These are phyloP conservation scores for Fragaria ananassa DNA, from an alignment of 306 rosid genomes.

Conservation along the genomic window DNA sequence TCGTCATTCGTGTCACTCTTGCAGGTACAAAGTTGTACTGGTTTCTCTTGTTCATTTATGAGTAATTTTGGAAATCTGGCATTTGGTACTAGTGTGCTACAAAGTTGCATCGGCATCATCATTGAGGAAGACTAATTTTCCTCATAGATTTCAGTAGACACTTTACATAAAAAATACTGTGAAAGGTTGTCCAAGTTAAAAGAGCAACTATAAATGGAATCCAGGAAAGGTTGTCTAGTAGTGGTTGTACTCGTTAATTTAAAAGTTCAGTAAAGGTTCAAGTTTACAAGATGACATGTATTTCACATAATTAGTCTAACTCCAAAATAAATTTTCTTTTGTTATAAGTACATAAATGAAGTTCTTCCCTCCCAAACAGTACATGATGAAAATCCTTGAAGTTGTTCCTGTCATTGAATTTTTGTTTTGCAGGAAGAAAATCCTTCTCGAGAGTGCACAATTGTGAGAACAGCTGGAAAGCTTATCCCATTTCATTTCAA, in stretches of 20 bases:
- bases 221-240: not conserved
- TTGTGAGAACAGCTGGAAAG: slow-evolving; percentile 93
- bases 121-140: slow-evolving; percentile 1
- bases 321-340: not conserved
- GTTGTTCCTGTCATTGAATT: slow-evolving; percentile 1
- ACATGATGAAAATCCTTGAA: slow-evolving; percentile 9
- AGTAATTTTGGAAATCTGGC: not conserved
- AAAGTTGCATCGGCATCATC: not conserved
- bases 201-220: not conserved
- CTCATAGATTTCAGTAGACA: not conserved
- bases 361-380: not conserved
- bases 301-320: not conserved
- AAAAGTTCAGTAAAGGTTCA: not conserved
- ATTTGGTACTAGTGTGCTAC: not conserved
- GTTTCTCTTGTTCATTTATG: slow-evolving; percentile 5
- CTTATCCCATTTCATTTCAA: slow-evolving; percentile 89
- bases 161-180: not conserved
- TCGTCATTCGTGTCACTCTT: slow-evolving; percentile 77
- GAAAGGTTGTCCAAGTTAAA: not conserved
- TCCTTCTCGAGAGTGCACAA: slow-evolving; percentile 87
- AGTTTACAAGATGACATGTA: not conserved
- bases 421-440: slow-evolving; percentile 67
- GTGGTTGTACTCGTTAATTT: not conserved
- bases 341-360: not conserved
- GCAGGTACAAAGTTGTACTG: slow-evolving; percentile 52